A percentile compares a stretch with the other conserved stretches of the same genome.
Conservation (phyloP, 495 filamentous ascomycete species). For the Evansstolkia leycettana region DNA sequence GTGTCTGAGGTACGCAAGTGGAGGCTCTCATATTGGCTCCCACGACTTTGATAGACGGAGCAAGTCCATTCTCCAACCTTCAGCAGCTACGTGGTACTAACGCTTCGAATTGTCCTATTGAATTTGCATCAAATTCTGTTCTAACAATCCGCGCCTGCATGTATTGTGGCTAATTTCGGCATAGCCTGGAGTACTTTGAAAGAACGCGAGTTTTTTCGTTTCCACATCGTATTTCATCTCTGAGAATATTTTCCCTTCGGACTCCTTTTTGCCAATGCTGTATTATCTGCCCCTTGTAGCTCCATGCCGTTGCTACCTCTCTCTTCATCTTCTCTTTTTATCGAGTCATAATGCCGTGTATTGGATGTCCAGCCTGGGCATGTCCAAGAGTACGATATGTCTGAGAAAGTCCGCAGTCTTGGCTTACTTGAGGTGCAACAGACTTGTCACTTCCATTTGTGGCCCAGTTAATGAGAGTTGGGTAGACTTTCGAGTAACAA, state of each 20-base stretch:
- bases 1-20: too few relatives aligned
- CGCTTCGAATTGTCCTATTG: too few relatives aligned
- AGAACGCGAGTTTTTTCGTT: slow-evolving; percentile 23
- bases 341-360: slow-evolving; percentile 3
- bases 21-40: too few relatives aligned
- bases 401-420: too few relatives aligned
- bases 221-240: slow-evolving; percentile 11
- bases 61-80: too few relatives aligned
- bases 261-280: slow-evolving; percentile 1
- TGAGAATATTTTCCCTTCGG: slow-evolving; percentile 3
- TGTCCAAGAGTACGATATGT: too few relatives aligned
- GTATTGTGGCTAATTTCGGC: slow-evolving; percentile 15
- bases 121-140: too few relatives aligned
- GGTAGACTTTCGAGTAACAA: neutral
- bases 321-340: slow-evolving; percentile 1
- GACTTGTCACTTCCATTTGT: too few relatives aligned
- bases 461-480: neutral
- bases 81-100: too few relatives aligned
- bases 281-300: slow-evolving; percentile 1
- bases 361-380: slow-evolving; percentile 12
- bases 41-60: too few relatives aligned
- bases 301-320: neutral
- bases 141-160: neutral
- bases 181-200: slow-evolving; percentile 35
- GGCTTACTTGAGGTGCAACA: too few relatives aligned